These are phyloP conservation scores for Cercospora canescens DNA, from an alignment of 2,329 filamentous ascomycete species.

Conservation along the genomic window DNA sequence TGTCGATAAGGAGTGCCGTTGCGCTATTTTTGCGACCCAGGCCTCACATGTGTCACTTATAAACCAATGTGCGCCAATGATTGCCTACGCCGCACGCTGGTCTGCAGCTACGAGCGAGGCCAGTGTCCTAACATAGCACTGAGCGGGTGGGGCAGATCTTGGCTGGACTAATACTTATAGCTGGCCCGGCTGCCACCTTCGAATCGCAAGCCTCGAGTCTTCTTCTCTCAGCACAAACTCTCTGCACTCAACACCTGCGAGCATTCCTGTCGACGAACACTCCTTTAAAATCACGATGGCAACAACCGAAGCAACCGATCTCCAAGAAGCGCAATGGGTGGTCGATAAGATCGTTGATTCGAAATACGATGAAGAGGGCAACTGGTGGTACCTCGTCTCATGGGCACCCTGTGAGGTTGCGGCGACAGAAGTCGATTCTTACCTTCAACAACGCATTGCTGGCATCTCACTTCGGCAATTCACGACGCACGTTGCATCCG, in stretches of 20 bases:
- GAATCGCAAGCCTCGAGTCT: neutral
- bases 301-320: neutral
- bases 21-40: neutral
- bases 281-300: neutral
- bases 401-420: neutral
- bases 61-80: neutral
- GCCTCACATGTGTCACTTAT: neutral
- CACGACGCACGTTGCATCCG: neutral
- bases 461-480: neutral
- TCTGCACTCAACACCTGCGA: neutral
- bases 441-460: neutral
- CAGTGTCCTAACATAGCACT: neutral
- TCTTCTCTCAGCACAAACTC: neutral
- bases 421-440: neutral
- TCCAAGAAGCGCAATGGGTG: neutral
- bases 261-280: neutral
- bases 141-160: neutral
- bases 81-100: neutral
- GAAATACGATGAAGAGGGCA: neutral
- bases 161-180: neutral
- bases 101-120: neutral
- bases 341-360: neutral
- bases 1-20: neutral
- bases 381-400: neutral
- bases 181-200: neutral